Evolutionary conservation across 2,329 filamentous ascomycete genomes (phyloP), one percentile per base, ranked within the genome.

Genomic region (Ascochyta pisi): DNA sequence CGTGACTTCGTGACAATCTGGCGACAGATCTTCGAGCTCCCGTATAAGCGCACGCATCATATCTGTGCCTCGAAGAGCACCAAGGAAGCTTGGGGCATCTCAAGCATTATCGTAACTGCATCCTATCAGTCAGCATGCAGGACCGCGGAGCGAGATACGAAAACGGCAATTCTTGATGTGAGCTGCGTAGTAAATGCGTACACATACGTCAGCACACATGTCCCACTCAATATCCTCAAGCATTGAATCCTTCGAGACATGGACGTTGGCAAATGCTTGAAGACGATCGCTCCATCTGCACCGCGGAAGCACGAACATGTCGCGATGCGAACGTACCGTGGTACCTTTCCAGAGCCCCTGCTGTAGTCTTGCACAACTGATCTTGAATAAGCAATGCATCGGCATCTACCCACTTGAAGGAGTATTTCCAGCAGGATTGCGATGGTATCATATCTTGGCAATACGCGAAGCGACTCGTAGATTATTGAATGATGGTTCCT

Each of bases 301-400:
- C 35, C 47, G 46, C 46, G 46, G 52, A 50, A 9, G 34, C 45
- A 45, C 27, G 34, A 54, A 29, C 27, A 50, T 40, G 41, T 50
- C 29, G 41, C 46, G 29, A 46, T 37, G n/a, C 2, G 19, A 23
- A 50, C 31, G 37, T 42, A 31, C 39, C 44, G 34, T 22, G 23
- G 10, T 12, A 13, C 39, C 47, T 37, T 24, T 41, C 35, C 39
- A 35, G 41, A 46, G 24, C 24, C 53, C 16, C 41, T 24, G 26
- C 12, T 47, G 46, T 56, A 37, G 39, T 43, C 37, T 42, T 56
- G 42, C 53, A 56, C 48, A 48, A 51, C 5, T 38, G n/a, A n/a
- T 24, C 48, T 15, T 42, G 26, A 31, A 42, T 50, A 50, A 50
- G 47, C 42, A 44, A 45, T 35, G 39, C 39, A 35, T 29, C 22